Conservation (phyloP, 2,329 filamentous ascomycete genomes). For the Didymellaceae sp. region DNA sequence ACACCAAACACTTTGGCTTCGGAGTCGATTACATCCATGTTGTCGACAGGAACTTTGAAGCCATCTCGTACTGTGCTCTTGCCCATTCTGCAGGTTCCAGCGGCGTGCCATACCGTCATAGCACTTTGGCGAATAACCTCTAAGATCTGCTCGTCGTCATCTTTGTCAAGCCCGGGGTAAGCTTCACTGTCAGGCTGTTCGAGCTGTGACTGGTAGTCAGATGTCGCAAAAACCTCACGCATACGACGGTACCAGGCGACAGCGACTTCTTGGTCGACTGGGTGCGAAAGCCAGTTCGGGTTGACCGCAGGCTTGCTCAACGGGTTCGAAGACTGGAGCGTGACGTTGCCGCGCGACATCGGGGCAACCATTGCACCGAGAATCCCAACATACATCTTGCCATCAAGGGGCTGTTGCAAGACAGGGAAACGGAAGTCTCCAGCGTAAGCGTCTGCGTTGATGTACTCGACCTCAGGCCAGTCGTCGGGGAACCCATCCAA, state of each 20-base stretch:
- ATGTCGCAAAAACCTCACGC: slow-evolving; percentile 33
- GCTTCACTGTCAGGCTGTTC: slow-evolving; percentile 21
- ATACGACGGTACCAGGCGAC: slow-evolving; percentile 42
- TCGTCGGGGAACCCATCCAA: slow-evolving; percentile 22
- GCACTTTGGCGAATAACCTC: neutral
- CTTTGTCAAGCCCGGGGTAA: slow-evolving; percentile 26
- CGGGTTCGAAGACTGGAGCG: slow-evolving; percentile 36
- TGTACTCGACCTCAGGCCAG: slow-evolving; percentile 41
- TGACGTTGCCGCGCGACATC: slow-evolving; percentile 46
- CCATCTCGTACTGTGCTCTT: slow-evolving; percentile 1
- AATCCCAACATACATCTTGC: slow-evolving; percentile 44
- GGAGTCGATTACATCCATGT: slow-evolving; percentile 44
- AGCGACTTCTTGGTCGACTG: slow-evolving; percentile 40
- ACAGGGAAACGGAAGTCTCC: slow-evolving; percentile 26
- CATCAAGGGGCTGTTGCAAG: slow-evolving; percentile 29
- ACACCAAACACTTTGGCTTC: slow-evolving; percentile 44
- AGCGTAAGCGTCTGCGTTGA: slow-evolving; percentile 21
- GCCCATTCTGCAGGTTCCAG: slow-evolving; percentile 41
- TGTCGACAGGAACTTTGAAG: slow-evolving; percentile 13
- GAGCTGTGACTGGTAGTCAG: slow-evolving; percentile 21
- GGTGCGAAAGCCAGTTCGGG: slow-evolving; percentile 25
- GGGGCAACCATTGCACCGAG: slow-evolving; percentile 41
- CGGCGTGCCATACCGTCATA: slow-evolving; percentile 35
- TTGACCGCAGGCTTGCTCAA: slow-evolving; percentile 27
- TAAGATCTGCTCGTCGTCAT: slow-evolving; percentile 13